Evolutionary conservation across 352 stramenopile species (phyloP).

Genomic region (Globisporangium canariense): DNA sequence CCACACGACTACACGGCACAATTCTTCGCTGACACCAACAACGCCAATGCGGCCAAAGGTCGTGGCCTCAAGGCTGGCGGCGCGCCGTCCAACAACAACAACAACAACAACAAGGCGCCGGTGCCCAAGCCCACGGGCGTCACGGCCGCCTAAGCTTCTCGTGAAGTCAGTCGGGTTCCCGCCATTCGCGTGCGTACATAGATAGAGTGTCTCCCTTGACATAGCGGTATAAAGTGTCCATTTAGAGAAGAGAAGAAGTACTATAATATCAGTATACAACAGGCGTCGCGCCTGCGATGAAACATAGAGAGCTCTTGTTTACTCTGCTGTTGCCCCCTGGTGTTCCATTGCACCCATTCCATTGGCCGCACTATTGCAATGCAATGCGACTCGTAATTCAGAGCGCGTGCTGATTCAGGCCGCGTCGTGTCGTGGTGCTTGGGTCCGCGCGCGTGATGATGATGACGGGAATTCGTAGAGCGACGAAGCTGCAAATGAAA

Average conservation of each 20-base stretch:
- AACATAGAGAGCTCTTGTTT: constrained; percentile 3
- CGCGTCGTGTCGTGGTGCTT: background rate
- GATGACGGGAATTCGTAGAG: too few species aligned
- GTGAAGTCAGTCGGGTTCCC: background rate
- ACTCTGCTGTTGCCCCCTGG: background rate
- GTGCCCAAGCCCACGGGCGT: constrained; percentile 44
- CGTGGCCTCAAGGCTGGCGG: constrained; percentile 21
- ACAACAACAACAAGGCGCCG: constrained; percentile 2
- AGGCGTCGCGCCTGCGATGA: background rate
- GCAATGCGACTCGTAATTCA: background rate
- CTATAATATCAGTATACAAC: constrained; percentile 11
- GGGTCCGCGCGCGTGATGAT: background rate
- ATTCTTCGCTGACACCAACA: constrained; percentile 53
- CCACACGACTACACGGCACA: constrained; percentile 60
- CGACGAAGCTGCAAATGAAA: background rate
- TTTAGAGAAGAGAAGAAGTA: constrained; percentile 8
- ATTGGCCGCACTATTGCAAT: background rate
- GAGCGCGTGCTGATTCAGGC: background rate
- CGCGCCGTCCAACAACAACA: background rate
- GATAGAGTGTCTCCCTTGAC: constrained; percentile 2
- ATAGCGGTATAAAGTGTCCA: constrained; percentile 13
- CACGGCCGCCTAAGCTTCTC: constrained; percentile 31
- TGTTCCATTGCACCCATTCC: background rate
- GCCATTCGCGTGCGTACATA: background rate
- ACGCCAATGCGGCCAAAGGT: constrained; percentile 41